Conservation (phyloP, 1,284 basidiomycete species). For the Sanghuangporus weigelae region DNA sequence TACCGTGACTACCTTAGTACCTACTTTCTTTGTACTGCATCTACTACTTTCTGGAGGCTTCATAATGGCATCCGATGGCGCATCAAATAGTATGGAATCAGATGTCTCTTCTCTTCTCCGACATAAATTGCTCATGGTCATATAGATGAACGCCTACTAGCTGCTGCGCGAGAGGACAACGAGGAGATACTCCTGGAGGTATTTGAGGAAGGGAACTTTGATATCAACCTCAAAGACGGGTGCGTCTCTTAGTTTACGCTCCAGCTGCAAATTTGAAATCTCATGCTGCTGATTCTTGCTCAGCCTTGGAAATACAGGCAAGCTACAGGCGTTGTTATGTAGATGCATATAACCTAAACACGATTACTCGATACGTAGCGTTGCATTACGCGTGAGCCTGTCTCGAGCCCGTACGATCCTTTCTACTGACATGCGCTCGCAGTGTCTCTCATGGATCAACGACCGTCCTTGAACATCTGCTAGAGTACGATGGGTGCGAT, state of each 20-base stretch:
- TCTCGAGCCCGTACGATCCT: not conserved
- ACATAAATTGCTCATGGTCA: not conserved
- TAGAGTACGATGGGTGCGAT: conserved; percentile 74
- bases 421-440: not conserved
- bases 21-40: not conserved
- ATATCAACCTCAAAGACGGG: conserved; percentile 80
- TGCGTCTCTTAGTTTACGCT: conserved; percentile 30
- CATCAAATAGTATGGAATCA: conserved; percentile 10
- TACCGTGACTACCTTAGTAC: not conserved
- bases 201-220: conserved; percentile 49
- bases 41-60: not conserved
- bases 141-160: conserved; percentile 68
- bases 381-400: conserved; percentile 73
- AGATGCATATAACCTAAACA: not conserved
- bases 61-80: conserved; percentile 11
- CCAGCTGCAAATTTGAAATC: not conserved
- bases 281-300: conserved; percentile 12
- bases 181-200: conserved; percentile 63
- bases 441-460: conserved; percentile 55
- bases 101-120: not conserved
- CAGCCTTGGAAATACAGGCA: conserved; percentile 72
- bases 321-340: conserved; percentile 17
- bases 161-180: conserved; percentile 73
- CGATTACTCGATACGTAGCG: conserved; percentile 37
- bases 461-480: conserved; percentile 66